These are phyloP conservation scores for Vinca minor DNA, from an alignment of 257 asterid genomes.

Conservation along the genomic window DNA sequence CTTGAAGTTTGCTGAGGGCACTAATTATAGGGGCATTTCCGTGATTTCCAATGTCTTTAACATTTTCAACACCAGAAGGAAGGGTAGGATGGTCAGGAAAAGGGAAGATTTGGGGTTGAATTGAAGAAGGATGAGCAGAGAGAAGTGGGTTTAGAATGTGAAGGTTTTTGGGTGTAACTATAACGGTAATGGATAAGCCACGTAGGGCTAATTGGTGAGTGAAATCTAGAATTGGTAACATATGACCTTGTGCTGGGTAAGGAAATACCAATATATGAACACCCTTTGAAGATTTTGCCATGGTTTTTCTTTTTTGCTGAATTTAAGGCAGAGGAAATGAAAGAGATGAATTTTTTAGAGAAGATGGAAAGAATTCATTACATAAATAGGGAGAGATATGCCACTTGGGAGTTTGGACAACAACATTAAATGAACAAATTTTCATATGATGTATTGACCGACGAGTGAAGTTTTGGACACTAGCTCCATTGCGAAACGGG, in stretches of 20 bases:
- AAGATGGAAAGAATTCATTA: neutral
- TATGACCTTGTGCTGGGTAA: constrained; percentile 87
- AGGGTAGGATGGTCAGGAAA: constrained; percentile 51
- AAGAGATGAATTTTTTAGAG: neutral
- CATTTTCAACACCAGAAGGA: constrained; percentile 60
- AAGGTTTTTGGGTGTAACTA: constrained; percentile 56
- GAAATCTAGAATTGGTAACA: constrained; percentile 54
- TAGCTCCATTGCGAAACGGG: no score
- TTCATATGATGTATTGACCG: no score
- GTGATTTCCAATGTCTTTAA: constrained; percentile 51
- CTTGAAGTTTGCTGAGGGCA: constrained; percentile 42
- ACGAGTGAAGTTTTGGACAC: no score
- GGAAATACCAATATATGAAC: constrained; percentile 61
- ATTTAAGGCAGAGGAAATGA: neutral
- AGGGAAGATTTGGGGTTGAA: constrained; percentile 51
- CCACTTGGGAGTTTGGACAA: no score
- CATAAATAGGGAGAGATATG: no score
- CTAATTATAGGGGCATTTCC: constrained; percentile 42
- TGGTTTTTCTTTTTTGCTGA: neutral
- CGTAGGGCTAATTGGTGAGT: constrained; percentile 51
- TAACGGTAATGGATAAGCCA: constrained; percentile 42
- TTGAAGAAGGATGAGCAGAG: constrained; percentile 32
- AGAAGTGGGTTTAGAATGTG: constrained; percentile 43
- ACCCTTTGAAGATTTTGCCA: constrained; percentile 29
- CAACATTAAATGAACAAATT: no score